These are phyloP conservation scores for Cordyceps farinosa DNA, from an alignment of 2,329 filamentous ascomycete species.

Conservation along the genomic window DNA sequence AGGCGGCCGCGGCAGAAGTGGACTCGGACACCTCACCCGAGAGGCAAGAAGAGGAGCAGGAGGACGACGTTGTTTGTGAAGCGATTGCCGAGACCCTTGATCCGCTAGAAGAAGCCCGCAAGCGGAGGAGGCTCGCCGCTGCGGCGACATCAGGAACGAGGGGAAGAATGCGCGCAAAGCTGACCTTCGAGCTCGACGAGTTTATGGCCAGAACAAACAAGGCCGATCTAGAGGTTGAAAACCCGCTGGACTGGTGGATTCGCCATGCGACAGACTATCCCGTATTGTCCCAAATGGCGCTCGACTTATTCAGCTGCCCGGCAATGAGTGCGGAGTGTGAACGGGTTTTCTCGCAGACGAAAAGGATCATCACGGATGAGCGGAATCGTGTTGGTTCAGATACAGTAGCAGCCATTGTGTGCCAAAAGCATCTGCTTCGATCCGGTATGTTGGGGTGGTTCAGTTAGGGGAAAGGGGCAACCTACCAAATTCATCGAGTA, in stretches of 20 bases:
- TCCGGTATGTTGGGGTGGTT: conserved; percentile 1
- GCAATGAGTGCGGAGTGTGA: conserved; percentile 7
- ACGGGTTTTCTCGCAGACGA: neutral
- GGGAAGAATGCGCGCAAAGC: neutral
- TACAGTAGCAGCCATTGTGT: conserved; percentile 11
- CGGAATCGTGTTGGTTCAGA: neutral
- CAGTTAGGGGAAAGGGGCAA: neutral
- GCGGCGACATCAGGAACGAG: neutral
- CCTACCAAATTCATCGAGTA: conserved; percentile 5
- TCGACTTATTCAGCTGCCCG: neutral
- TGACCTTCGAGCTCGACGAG: neutral
- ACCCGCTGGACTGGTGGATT: conserved; percentile 1
- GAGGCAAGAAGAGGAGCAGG: neutral
- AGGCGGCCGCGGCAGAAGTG: neutral
- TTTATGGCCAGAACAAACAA: neutral
- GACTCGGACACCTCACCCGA: neutral
- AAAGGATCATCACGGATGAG: conserved; percentile 4
- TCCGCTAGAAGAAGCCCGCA: neutral
- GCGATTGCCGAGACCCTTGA: neutral
- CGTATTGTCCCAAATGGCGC: neutral
- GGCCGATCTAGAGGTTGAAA: neutral
- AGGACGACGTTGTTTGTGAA: neutral
- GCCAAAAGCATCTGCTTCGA: conserved; percentile 5
- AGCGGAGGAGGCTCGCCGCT: neutral
- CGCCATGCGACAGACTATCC: neutral